Evolutionary conservation across 164 flowering plant genomes (phyloP).

Genomic region (Brasenia schreberi): DNA sequence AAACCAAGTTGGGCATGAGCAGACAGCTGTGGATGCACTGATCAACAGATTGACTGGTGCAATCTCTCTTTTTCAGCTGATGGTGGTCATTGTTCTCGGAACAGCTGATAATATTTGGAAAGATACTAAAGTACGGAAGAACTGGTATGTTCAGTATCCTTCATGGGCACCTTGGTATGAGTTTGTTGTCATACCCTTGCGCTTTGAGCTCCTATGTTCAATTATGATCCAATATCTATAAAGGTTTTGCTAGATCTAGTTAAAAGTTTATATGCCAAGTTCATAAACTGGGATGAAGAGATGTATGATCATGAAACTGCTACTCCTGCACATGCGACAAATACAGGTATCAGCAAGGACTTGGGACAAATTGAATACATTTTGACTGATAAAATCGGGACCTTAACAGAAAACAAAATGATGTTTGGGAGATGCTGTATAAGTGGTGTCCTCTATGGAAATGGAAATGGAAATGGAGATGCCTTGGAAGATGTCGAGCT

Average conservation of each 20-base stretch:
- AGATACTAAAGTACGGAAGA: constrained; percentile 95
- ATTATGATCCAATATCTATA: constrained; percentile 99
- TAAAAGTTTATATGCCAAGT: constrained; percentile 93
- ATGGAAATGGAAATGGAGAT: constrained; percentile 50
- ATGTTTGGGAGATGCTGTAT: constrained; percentile 90
- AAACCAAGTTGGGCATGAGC: constrained; percentile 97
- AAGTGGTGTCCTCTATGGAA: constrained; percentile 59
- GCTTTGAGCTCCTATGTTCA: constrained; percentile 99
- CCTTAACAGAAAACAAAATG: constrained; percentile 93
- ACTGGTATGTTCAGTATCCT: constrained; percentile 93
- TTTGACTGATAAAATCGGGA: constrained; percentile 97
- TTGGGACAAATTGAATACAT: constrained; percentile 99
- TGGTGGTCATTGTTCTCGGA: constrained; percentile 90
- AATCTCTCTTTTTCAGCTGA: constrained; percentile 91
- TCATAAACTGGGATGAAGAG: constrained; percentile 92
- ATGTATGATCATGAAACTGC: constrained; percentile 81
- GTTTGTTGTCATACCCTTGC: constrained; percentile 79
- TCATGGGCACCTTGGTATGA: constrained; percentile 96
- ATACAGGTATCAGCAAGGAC: constrained; percentile 99
- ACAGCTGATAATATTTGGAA: constrained; percentile 97
- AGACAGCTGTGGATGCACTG: constrained; percentile 96
- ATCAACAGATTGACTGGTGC: constrained; percentile 99
- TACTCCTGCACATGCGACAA: constrained; percentile 76
- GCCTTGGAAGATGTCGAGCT: constrained; percentile 75
- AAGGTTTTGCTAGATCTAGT: constrained; percentile 97